Conservation (phyloP, 305 asterid species). For the Fraxinus platypoda region DNA sequence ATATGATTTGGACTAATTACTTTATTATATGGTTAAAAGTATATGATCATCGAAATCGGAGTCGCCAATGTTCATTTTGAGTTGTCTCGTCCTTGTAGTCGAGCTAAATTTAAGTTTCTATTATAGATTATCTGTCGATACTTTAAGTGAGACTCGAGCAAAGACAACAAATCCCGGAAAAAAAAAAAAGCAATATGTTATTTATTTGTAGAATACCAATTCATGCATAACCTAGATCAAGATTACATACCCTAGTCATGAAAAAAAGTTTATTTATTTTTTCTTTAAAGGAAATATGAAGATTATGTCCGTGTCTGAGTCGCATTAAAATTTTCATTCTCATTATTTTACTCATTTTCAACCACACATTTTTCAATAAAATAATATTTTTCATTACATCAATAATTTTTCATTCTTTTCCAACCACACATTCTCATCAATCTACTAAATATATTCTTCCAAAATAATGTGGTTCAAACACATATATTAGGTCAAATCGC, state of each 20-base stretch:
- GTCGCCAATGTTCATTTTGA: background rate
- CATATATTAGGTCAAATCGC: background rate
- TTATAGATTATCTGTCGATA: background rate
- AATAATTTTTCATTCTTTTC: too few relatives aligned
- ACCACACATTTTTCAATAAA: too few relatives aligned
- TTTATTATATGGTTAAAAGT: background rate
- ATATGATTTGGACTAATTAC: background rate
- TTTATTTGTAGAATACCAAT: background rate
- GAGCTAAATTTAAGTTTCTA: background rate
- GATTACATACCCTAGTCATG: too few relatives aligned
- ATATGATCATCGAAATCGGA: background rate
- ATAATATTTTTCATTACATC: too few relatives aligned
- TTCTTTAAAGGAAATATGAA: background rate
- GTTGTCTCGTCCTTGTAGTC: background rate
- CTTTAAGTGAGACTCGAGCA: background rate
- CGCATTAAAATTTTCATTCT: too few relatives aligned
- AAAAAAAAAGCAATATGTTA: background rate
- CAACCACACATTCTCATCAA: too few relatives aligned
- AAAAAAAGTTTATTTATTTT: too few relatives aligned
- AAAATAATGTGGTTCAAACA: too few relatives aligned
- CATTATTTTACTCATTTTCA: too few relatives aligned
- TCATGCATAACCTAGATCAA: background rate
- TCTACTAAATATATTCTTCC: too few relatives aligned
- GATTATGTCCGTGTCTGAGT: too few relatives aligned
- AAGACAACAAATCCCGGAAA: background rate